Evolutionary conservation across 2,329 filamentous ascomycete genomes (phyloP), one percentile per base, ranked within the genome.

Genomic region (Nemania sp.): DNA sequence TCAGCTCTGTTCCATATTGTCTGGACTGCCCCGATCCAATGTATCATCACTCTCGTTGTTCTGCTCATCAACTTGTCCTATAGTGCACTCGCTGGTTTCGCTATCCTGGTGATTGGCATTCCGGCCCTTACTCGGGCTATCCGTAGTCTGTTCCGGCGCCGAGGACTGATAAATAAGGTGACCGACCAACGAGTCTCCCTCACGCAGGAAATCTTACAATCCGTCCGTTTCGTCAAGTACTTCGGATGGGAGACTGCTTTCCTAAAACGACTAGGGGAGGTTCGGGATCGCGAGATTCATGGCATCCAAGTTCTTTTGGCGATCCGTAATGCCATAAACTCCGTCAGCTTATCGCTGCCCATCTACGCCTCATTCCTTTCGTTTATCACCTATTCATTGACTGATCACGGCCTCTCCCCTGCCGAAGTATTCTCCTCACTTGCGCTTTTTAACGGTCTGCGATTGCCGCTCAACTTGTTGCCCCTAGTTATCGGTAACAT

Each of bases 181-280:
- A 98, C 95, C 1, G 95, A 98, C 77, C 92, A 97, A 80, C 89
- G 95, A 70, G 94, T 98, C 7, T 92, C 92, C 60, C 83, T 98
- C 38, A 98, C 94, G 0, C 94, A 98, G 77, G 95, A 98, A 77
- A 97, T 98, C 59, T 77, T 98, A 15, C 91, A 94, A 73, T 93
- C 93, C 0, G 94, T 98, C 26, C 89, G 94, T 27, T 98, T 98
- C 76, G 95, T 98, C 81, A 98, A 98, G 79, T 98, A 89, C 79
- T 98, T 98, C 77, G 94, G 94, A 7, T 98, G 95, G 95, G 95
- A 98, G 78, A 91, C 87, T 66, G 92, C 93, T 38, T 98, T 98
- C 76, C 82, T 98, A 13, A 85, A 89, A 58, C 89, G 94, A 15
- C 85, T 98, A 18, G 88, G 89, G 57, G 86, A 89, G 26, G 92